Base-by-base conservation (phyloP, 176 grass and related monocot genomes). In the Rhynchospora pubera region DNA sequence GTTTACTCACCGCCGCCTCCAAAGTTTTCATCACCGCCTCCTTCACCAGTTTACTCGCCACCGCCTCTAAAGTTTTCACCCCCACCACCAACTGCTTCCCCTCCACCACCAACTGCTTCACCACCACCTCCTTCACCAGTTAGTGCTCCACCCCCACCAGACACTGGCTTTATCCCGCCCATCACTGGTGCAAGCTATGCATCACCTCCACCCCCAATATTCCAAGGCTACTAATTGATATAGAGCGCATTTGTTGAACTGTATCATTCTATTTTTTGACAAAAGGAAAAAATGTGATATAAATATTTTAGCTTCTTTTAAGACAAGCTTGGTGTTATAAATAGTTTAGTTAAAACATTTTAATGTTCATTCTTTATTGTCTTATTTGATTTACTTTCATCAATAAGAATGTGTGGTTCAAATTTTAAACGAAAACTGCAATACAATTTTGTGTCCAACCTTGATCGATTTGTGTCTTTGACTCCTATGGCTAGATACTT, bases 141-240 rank as follows among this genome's bases (percentile, higher is more conserved):
- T 34, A 42, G 30, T 24, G 15, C 78, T 82, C 44, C 79, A 60
- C 85, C 79, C 4, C 79, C 85, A 28, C 79, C 85, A 23, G 42
- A 63, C 48, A 69, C 76, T 30, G 73, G 64, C 57, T 87, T 87
- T 58, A 53, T 87, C 18, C 79, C 85, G 6, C 85, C 85, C 6
- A 15, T 87, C 13, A 42, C 57, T 5, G 85, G 85, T 23, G 50
- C 64, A 77, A 87, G 85, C 64, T 87, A 87, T n/a, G 85, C 85
- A 67, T 87, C 85, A 34, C 85, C 85, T 82, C 85, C 85, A 0
- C 85, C 85, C 2, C 85, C 85, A 32, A 46, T 82, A 1, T 87
- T 82, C 24, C 44, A 53, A 87, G 85, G 85, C 9, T 87, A 87
- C 55, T 81, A 65, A 73, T 76, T 72, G 58, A 85, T 62, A 28